Conservation (phyloP, 2,329 filamentous ascomycete species). For the Byssochlamys sp. region DNA sequence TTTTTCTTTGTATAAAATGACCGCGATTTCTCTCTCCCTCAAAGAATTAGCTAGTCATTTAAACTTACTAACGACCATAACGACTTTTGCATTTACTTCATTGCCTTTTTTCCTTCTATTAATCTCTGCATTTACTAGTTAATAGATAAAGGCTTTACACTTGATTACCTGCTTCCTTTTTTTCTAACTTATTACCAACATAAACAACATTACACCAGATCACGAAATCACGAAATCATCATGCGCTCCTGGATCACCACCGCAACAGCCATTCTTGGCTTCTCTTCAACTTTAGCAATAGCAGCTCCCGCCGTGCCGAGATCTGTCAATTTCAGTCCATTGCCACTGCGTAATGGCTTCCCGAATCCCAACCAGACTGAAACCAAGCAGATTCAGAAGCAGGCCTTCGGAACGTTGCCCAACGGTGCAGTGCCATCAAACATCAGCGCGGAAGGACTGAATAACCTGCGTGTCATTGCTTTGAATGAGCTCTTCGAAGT, state of each 20-base stretch:
- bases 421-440: conserved; percentile 41
- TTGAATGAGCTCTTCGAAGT: conserved; percentile 61
- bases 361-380: conserved; percentile 43
- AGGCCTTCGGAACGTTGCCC: conserved; percentile 50
- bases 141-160: not conserved
- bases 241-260: not conserved
- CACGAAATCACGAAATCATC: not conserved
- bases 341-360: conserved; percentile 40
- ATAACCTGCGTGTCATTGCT: conserved; percentile 52
- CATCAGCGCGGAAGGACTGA: conserved; percentile 35
- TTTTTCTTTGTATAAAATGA: not conserved
- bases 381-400: conserved; percentile 39
- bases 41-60: not conserved
- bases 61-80: not conserved
- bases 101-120: not conserved
- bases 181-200: not conserved
- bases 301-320: not conserved
- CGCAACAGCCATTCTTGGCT: not conserved
- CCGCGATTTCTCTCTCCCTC: not conserved
- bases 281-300: not conserved
- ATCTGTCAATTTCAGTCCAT: not conserved
- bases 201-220: not conserved
- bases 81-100: not conserved
- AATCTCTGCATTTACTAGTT: not conserved
- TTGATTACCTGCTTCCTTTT: not conserved